These are phyloP conservation scores for Claviceps monticola DNA, from an alignment of 2,329 filamentous ascomycete genomes.

Conservation along the genomic window DNA sequence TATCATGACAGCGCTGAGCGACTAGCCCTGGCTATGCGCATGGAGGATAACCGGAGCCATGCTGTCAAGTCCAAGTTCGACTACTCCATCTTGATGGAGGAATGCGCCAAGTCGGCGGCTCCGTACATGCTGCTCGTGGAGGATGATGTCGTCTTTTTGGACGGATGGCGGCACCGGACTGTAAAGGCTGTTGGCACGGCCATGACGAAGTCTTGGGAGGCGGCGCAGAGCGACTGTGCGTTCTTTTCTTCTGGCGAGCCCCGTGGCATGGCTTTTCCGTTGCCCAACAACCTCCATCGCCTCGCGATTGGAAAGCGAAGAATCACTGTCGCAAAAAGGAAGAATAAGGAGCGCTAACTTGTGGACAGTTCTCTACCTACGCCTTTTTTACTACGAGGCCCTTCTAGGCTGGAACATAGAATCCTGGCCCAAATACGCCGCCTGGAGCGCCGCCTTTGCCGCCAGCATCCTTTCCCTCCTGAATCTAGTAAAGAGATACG, in stretches of 20 bases:
- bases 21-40: conserved; percentile 1
- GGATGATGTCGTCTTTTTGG: conserved; percentile 6
- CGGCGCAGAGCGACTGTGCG: conserved; percentile 1
- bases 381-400: conserved; percentile 6
- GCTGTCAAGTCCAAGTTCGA: conserved; percentile 6
- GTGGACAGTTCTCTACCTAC: conserved; percentile 5
- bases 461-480: not conserved
- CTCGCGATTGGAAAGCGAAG: not conserved
- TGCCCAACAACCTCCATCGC: no score
- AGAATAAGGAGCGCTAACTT: not conserved
- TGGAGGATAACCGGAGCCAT: conserved; percentile 2
- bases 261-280: no score
- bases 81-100: conserved; percentile 7
- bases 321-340: not conserved
- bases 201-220: not conserved
- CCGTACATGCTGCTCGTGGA: conserved; percentile 6
- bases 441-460: not conserved
- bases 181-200: conserved; percentile 1
- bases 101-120: conserved; percentile 2
- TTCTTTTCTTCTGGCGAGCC: not conserved
- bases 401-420: conserved; percentile 6
- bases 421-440: conserved; percentile 4
- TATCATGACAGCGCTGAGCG: conserved; percentile 4
- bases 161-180: conserved; percentile 4
- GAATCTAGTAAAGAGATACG: not conserved